Base-by-base conservation (phyloP, 2,329 filamentous ascomycete genomes). In the Alternaria panax region DNA sequence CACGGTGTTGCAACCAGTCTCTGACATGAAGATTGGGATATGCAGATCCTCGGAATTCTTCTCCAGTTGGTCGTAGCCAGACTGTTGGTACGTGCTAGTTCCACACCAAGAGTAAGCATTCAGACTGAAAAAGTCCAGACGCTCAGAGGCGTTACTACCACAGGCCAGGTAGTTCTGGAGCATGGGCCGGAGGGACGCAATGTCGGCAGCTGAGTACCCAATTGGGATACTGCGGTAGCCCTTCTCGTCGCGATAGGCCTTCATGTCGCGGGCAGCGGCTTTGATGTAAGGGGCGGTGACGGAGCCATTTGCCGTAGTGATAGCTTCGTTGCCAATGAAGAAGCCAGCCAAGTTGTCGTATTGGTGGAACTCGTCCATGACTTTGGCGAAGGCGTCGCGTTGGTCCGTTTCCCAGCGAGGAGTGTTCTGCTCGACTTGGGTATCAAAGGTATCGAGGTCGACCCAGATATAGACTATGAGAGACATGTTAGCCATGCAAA, bases 171-270 rank as follows among this genome's bases (percentile, higher is more conserved):
- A 96, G 71, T 89, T 85, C 70, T 88, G 87, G 46, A 89, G 79
- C 82, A 87, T 88, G 27, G 87, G 87, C 14, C 87, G 85, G 14
- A 88, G 81, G 59, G 89, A 84, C 3, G 90, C 85, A 71, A 96
- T 94, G 75, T 96, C 92, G 36, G 92, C 92, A 11, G 92, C 92
- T 8, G 91, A 93, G 80, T 97, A 97, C 54, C 93, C 93, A 57
- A 96, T 84, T 11, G 92, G 92, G 65, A 96, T 92, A 41, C 89
- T 82, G 67, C 93, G 90, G 79, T 95, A 96, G 9, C 85, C 85
- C 80, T 93, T 91, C 53, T 82, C 80, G 70, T 91, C 85, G 58
- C 92, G 86, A 80, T 96, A 93, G 7, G 88, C 87, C 81, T 96
- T 96, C 81, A 96, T 84, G 76, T 96, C 92, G 62, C 90, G 87